Evolutionary conservation across 306 rosid species (phyloP).

Genomic region (Canavalia gladiata): DNA sequence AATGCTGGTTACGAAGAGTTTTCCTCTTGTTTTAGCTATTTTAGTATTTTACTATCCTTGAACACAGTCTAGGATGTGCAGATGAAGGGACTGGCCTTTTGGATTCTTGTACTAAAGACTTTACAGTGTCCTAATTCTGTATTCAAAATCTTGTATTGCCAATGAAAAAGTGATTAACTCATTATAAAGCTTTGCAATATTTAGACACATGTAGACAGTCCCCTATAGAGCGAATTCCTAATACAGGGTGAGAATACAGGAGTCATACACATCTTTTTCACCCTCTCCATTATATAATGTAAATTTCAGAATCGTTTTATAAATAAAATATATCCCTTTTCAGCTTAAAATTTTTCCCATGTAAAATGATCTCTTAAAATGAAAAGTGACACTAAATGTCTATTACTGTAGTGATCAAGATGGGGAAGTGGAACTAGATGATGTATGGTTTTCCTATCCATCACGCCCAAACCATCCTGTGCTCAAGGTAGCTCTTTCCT

Average conservation of each 20-base stretch:
- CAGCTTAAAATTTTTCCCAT: slow-evolving; percentile 22
- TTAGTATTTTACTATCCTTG: slow-evolving; percentile 5
- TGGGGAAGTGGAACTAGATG: slow-evolving; percentile 81
- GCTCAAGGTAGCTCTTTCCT: slow-evolving; percentile 68
- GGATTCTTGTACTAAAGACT: slow-evolving; percentile 8
- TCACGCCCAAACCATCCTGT: slow-evolving; percentile 80
- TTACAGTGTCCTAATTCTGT: slow-evolving; percentile 20
- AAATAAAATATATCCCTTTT: slow-evolving; percentile 7
- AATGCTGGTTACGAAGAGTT: slow-evolving; percentile 9
- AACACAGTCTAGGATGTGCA: slow-evolving; percentile 14
- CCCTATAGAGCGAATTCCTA: slow-evolving; percentile 7
- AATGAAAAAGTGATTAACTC: slow-evolving; percentile 7
- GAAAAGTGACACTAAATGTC: slow-evolving; percentile 30
- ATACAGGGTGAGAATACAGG: slow-evolving; percentile 19
- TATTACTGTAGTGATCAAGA: slow-evolving; percentile 73
- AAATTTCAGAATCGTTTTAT: slow-evolving; percentile 34
- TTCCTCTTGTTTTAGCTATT: neutral
- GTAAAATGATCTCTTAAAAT: slow-evolving; percentile 28
- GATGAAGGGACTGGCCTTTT: slow-evolving; percentile 34
- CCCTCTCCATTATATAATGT: slow-evolving; percentile 26
- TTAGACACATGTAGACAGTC: neutral
- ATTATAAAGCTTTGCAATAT: neutral
- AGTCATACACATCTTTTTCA: slow-evolving; percentile 28
- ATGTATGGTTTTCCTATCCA: slow-evolving; percentile 90
- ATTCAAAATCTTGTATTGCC: slow-evolving; percentile 5